Evolutionary conservation across 345 rosid species (phyloP).

Genomic region (Dimocarpus longan): DNA sequence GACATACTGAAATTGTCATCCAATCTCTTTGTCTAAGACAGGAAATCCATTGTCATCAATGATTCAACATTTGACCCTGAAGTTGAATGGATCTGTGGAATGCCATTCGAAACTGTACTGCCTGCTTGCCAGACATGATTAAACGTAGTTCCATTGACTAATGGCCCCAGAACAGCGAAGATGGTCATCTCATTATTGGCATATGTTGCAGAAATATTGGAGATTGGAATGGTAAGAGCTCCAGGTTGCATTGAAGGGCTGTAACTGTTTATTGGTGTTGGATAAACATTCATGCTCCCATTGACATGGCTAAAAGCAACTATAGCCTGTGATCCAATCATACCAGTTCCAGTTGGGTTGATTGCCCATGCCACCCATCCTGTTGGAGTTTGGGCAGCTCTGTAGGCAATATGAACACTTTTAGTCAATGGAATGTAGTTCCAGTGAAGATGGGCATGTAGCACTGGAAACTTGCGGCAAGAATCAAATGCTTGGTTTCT

Average conservation of each 20-base stretch:
- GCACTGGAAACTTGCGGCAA: constrained; percentile 39
- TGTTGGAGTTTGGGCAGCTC: constrained; percentile 30
- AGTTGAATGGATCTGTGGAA: constrained; percentile 34
- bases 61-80: constrained; percentile 33
- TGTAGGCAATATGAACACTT: constrained; percentile 42
- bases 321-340: constrained; percentile 62
- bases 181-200: constrained; percentile 38
- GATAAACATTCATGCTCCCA: constrained; percentile 36
- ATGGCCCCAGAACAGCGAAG: constrained; percentile 45
- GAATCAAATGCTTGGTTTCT: constrained; percentile 18
- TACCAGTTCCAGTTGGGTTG: constrained; percentile 39
- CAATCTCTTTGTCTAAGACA: constrained; percentile 7
- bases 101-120: constrained; percentile 24
- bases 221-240: constrained; percentile 38
- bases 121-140: constrained; percentile 64
- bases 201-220: constrained; percentile 35
- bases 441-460: constrained; percentile 48
- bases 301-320: constrained; percentile 41
- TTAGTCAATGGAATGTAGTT: constrained; percentile 26
- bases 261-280: constrained; percentile 31
- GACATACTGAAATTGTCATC: background rate
- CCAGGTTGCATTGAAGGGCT: constrained; percentile 37
- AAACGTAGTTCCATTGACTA: constrained; percentile 26
- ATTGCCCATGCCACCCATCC: constrained; percentile 62
- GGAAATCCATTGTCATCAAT: constrained; percentile 32